phyloP scores from a whole-genome alignment of 1,284 basidiomycete species.

The Salmacisia buchloeana region DNA sequence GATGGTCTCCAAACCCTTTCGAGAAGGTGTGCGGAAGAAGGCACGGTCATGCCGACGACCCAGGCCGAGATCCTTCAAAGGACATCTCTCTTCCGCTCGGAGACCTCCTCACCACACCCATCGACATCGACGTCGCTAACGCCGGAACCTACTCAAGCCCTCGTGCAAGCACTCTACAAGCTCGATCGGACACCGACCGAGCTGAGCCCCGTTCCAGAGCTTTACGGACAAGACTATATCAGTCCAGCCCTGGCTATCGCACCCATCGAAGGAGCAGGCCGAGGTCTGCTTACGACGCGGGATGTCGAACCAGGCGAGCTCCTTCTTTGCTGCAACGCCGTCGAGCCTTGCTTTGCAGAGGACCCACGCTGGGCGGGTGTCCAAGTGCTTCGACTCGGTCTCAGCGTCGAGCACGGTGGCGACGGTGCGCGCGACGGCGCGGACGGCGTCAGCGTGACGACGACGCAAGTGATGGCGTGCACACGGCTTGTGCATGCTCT shows the following conservation, averaged over 20 bases:
- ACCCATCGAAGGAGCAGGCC: constrained; percentile 41
- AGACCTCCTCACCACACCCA: not conserved
- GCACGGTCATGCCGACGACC: not conserved
- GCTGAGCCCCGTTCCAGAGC: not conserved
- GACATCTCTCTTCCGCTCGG: not conserved
- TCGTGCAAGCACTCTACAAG: not conserved
- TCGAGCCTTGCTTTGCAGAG: constrained; percentile 34
- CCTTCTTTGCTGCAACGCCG: constrained; percentile 38
- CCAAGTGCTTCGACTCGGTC: constrained; percentile 32
- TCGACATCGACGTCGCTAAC: not conserved
- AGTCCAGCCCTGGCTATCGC: not conserved
- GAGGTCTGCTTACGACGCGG: constrained; percentile 39
- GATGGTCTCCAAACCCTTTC: not conserved
- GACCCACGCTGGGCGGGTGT: constrained; percentile 31
- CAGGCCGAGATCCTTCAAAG: not conserved
- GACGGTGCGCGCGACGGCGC: constrained; percentile 9
- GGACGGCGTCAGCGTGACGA: constrained; percentile 42
- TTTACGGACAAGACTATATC: constrained; percentile 1
- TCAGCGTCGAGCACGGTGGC: not conserved
- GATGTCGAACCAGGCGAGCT: constrained; percentile 41
- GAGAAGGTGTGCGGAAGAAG: not conserved
- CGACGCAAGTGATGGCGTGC: constrained; percentile 46
- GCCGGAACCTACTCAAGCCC: not conserved
- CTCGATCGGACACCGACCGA: constrained; percentile 1
- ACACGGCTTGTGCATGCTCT: constrained; percentile 43